phyloP scores from a whole-genome alignment of 768 basidiomycete species.

The Dioszegia crocea region DNA sequence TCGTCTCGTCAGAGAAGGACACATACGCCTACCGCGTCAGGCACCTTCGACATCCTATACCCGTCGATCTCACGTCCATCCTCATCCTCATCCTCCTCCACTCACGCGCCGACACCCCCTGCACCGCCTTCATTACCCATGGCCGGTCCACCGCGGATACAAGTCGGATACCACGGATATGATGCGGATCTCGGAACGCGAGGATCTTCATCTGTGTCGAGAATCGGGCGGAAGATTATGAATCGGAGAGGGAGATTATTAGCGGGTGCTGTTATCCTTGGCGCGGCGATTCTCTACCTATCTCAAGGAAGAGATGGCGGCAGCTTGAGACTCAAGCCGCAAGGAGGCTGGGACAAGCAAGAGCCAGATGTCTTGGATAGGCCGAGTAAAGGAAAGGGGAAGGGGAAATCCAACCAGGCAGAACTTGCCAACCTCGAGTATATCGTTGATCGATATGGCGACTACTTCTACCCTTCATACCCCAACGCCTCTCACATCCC shows the following conservation, averaged over 20 bases:
- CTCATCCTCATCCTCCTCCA: not conserved
- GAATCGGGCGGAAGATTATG: not conserved
- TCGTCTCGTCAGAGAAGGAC: conserved; percentile 1
- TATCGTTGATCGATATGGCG: conserved; percentile 11
- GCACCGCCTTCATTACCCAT: not conserved
- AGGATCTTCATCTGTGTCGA: not conserved
- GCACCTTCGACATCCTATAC: conserved; percentile 5
- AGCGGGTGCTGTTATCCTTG: not conserved
- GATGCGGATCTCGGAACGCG: not conserved
- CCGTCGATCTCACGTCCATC: not conserved
- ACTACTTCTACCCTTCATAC: conserved; percentile 7
- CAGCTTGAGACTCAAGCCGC: not conserved
- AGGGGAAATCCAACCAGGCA: not conserved
- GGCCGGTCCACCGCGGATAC: not conserved
- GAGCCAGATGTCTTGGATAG: not conserved
- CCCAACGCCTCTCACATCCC: conserved; percentile 10
- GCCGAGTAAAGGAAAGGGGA: not conserved
- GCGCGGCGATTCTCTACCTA: not conserved
- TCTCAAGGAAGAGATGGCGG: not conserved
- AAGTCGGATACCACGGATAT: not conserved
- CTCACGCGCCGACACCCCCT: not conserved
- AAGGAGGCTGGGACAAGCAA: not conserved
- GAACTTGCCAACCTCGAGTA: not conserved
- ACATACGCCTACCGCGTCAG: conserved; percentile 3
- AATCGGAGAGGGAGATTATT: conserved; percentile 3